These are phyloP conservation scores for Colletotrichum magnum DNA, from an alignment of 2,329 filamentous ascomycete genomes.

Conservation along the genomic window DNA sequence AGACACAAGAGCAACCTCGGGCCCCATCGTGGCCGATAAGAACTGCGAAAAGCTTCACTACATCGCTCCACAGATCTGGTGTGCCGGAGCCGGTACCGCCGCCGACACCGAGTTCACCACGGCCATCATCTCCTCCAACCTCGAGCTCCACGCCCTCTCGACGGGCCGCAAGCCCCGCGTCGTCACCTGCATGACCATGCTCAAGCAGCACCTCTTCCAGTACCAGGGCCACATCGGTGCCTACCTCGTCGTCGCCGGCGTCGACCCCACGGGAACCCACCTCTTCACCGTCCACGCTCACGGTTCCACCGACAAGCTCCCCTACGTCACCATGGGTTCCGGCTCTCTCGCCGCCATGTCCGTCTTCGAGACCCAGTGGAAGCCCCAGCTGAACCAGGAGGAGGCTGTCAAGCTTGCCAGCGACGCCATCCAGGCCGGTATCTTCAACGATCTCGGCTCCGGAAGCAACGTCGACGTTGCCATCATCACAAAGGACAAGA, in stretches of 20 bases:
- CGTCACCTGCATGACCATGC: constrained; percentile 98
- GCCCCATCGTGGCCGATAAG: constrained; percentile 99
- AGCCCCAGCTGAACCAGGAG: constrained; percentile 80
- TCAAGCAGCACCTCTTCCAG: constrained; percentile 99
- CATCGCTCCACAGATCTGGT: constrained; percentile 99
- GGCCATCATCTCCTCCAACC: constrained; percentile 96
- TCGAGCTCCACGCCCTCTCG: constrained; percentile 96
- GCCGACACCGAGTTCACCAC: constrained; percentile 99
- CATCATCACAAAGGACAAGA: constrained; percentile 96
- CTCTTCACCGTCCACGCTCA: constrained; percentile 99
- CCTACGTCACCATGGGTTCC: constrained; percentile 99
- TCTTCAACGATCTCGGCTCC: constrained; percentile 98
- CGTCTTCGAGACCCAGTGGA: constrained; percentile 97
- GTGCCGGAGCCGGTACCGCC: constrained; percentile 95
- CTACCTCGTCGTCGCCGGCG: constrained; percentile 96
- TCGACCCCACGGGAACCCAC: constrained; percentile 94
- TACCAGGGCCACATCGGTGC: constrained; percentile 98
- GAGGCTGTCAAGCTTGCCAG: constrained; percentile 86
- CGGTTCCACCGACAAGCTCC: constrained; percentile 97
- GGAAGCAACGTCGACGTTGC: constrained; percentile 98
- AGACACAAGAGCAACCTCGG: constrained; percentile 96
- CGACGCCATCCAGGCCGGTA: constrained; percentile 94
- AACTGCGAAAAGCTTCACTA: constrained; percentile 99
- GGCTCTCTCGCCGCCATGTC: constrained; percentile 97
- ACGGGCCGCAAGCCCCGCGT: constrained; percentile 97